phyloP scores from a whole-genome alignment of 208 protist genomes.

The Willaertia magna region DNA sequence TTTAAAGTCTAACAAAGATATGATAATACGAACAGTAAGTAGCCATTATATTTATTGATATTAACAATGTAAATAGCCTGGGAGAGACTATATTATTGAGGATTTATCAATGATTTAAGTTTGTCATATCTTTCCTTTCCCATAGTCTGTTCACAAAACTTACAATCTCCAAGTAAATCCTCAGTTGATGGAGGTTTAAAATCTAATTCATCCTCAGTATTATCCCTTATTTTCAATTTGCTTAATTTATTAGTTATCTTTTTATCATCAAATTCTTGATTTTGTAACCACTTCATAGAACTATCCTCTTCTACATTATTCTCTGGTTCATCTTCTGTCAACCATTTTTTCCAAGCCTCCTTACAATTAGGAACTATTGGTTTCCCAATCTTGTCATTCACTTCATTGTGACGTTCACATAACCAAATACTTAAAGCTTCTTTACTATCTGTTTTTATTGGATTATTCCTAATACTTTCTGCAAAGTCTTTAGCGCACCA shows the following conservation, averaged over 20 bases:
- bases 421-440: background rate
- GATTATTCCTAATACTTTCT: background rate
- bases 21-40: background rate
- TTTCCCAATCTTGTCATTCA: conserved; percentile 3
- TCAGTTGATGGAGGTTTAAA: background rate
- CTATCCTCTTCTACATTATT: background rate
- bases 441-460: background rate
- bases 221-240: background rate
- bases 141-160: background rate
- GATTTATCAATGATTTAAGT: background rate
- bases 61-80: too few species aligned
- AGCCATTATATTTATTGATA: too few species aligned
- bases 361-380: background rate
- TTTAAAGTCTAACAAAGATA: background rate
- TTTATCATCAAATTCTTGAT: background rate
- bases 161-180: background rate
- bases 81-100: background rate
- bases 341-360: background rate
- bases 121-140: background rate
- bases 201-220: background rate
- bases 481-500: conserved; percentile 2
- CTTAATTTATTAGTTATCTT: background rate
- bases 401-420: conserved; percentile 2
- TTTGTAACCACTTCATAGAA: too few species aligned
- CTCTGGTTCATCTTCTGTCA: background rate